phyloP scores from a whole-genome alignment of 2,329 filamentous ascomycete species.

The Aspergillus viridinutans region DNA sequence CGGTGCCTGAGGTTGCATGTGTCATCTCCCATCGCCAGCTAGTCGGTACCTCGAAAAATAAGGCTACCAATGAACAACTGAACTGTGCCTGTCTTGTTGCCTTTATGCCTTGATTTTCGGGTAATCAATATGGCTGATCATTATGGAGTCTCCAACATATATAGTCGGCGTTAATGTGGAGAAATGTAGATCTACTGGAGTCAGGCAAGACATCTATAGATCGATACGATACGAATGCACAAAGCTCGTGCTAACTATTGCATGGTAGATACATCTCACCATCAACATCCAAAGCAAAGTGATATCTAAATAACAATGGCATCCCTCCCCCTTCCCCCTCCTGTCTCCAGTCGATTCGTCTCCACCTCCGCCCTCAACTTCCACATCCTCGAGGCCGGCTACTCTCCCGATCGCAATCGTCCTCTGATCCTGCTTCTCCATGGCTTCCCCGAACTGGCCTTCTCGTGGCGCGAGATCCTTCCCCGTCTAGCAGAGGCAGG shows the following conservation, averaged over 20 bases:
- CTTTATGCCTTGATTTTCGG: not conserved
- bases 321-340: constrained; percentile 52
- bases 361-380: constrained; percentile 57
- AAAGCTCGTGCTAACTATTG: not conserved
- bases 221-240: not conserved
- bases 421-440: constrained; percentile 61
- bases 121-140: constrained; percentile 11
- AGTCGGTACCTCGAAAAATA: not conserved
- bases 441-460: constrained; percentile 66
- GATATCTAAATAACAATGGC: not conserved
- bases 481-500: constrained; percentile 55
- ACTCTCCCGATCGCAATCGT: constrained; percentile 33
- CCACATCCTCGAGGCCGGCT: constrained; percentile 57
- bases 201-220: not conserved
- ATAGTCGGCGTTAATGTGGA: not conserved
- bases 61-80: not conserved
- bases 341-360: constrained; percentile 54
- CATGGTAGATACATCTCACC: not conserved
- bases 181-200: not conserved
- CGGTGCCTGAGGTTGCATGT: not conserved
- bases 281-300: not conserved
- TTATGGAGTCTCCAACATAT: not conserved
- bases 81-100: not conserved
- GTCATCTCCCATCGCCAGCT: not conserved
- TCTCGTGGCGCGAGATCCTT: constrained; percentile 64